phyloP scores from a whole-genome alignment of 441 rosid species.

The Capsella rubella region DNA sequence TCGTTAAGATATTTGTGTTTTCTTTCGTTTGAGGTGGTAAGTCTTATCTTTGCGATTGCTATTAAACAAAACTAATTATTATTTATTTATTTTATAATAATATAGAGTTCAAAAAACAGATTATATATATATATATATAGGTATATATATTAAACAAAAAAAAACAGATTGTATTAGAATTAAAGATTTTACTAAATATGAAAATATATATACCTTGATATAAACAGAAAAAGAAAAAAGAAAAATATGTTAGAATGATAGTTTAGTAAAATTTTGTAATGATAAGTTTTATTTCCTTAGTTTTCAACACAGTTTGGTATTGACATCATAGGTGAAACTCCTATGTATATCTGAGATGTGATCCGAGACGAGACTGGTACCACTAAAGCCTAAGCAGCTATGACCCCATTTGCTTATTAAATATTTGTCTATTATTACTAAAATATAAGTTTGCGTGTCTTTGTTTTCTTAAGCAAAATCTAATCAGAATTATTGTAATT shows the following conservation, averaged over 20 bases:
- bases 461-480: constrained; percentile 17
- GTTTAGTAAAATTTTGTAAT: too few relatives aligned
- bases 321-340: background rate
- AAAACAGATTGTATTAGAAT: too few relatives aligned
- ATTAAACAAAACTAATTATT: background rate
- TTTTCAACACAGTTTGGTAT: too few relatives aligned
- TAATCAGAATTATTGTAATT: background rate
- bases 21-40: background rate
- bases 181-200: background rate
- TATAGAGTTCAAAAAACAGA: background rate
- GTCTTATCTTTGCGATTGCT: constrained; percentile 21
- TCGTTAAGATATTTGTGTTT: constrained; percentile 4
- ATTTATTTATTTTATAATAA: background rate
- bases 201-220: too few relatives aligned
- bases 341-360: constrained; percentile 5
- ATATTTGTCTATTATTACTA: background rate
- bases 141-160: background rate
- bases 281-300: too few relatives aligned
- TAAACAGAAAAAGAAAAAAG: too few relatives aligned
- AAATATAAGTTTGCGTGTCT: background rate
- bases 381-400: background rate
- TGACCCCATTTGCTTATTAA: background rate
- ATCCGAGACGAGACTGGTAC: background rate
- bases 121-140: background rate
- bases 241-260: too few relatives aligned